Base-by-base conservation (phyloP, 495 filamentous ascomycete species). In the Penicillium robsamsonii region DNA sequence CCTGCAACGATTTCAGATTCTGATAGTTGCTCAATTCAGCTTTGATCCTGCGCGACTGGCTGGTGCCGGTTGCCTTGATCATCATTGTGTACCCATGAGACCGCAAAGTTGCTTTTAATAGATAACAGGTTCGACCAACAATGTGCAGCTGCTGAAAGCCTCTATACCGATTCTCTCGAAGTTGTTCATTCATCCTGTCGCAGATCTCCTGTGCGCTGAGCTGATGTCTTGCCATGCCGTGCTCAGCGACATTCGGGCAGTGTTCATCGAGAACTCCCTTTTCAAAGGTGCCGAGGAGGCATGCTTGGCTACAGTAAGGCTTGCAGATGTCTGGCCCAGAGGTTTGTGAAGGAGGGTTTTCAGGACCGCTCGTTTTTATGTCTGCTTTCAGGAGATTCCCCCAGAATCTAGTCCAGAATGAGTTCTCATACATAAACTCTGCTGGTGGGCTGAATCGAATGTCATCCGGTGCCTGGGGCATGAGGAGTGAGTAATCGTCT, bases 101-200 rank as follows among this genome's bases (percentile, higher is more conserved):
- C 24, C 67, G 44, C 29, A 71, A 60, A 17, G 62, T 67, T 12
- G 66, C 66, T 56, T 69, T 71, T 12, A 71, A 40, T 17, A 71
- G 63, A 45, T 65, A 71, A 17, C 65, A 64, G 15, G 59, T 71
- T 50, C 56, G 59, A 51, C 65, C 58, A 60, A 58, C 44, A 44
- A 71, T 33, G 37, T 71, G 57, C 15, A 71, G 49, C 22, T 57
- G 55, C 56, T 64, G 55, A 53, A 71, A 68, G 12, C 68, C 58
- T 38, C 42, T 13, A 31, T 65, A 25, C 57, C 59, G 60, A 57
- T 67, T 46, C 46, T 20, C 48, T n/a, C 33, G 24, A 53, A 71
- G 65, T 57, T 71, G 60, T 58, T 46, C 35, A 31, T 63, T 46
- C 50, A 71, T 60, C 50, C 57, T n/a, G 45, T 58, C 61, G n/a